Base-by-base conservation (phyloP, 257 asterid species). In the Salvia miltiorrhiza region DNA sequence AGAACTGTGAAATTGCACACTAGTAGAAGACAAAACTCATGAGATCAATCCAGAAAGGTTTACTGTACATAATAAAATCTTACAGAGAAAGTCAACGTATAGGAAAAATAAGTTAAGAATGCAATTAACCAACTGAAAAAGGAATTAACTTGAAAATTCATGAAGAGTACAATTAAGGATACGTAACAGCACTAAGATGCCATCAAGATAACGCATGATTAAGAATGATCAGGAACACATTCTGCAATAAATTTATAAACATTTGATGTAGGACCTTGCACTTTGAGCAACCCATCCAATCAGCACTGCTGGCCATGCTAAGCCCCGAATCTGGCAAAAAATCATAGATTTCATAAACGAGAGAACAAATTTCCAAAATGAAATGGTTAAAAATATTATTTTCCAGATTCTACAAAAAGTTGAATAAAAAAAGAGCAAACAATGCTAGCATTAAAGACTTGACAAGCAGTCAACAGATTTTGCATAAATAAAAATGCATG, bases 231-330 rank as follows among this genome's bases (percentile, higher is more conserved):
- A n/a, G 30, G 19, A 68, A 55, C 61, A 66, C 56, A 39, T 44
- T 71, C 61, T 65, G 41, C 67, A 71, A 67, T 20, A 74, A 28
- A 52, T 37, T 16, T 32, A 55, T 45, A 41, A 71, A 55, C 26
- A 49, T 37, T 62, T 69, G 32, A 20, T 45, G 63, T 30, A 39
- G 69, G 77, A 91, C 97, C 99, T 93, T 77, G 97, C 99, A 74
- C 99, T 93, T 80, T 93, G 96, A 77, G 96, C 96, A 77, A 93
- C 97, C 97, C 97, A 93, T 81, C 99, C 99, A 77, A 90, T 76
- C 69, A 93, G 85, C 77, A 84, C 73, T 62, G 96, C 95, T n/a
- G 96, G 99, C 99, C 99, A 93, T 66, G 96, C 96, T 73, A 88
- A 83, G 66, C 94, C 99, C 52, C 97, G 93, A 72, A 90, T 93